Percentiles rank a stretch among this genome's conserved stretches.
phyloP scores from a whole-genome alignment of 148 eudicot genomes.

The Camellia sinensis region DNA sequence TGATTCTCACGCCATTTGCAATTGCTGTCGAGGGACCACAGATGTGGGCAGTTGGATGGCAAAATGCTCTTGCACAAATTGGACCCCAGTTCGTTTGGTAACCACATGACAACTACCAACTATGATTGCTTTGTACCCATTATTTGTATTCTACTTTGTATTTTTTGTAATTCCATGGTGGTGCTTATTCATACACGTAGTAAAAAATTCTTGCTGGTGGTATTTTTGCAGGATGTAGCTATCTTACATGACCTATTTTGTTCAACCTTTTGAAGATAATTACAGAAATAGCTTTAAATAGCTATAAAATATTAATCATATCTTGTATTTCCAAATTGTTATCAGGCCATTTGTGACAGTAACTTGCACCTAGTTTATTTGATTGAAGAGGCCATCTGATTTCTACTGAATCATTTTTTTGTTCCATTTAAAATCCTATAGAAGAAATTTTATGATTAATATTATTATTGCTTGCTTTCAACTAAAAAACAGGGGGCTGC shows the following conservation, averaged over 20 bases:
- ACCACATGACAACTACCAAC: conserved; percentile 32
- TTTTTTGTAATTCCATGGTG: conserved; percentile 3
- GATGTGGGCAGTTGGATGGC: conserved; percentile 47
- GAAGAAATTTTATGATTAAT: background rate
- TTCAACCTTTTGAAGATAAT: background rate
- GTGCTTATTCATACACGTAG: no score
- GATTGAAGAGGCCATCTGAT: background rate
- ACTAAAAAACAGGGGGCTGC: background rate
- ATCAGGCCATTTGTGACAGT: background rate
- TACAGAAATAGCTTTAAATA: background rate
- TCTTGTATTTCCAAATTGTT: background rate
- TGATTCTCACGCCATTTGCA: conserved; percentile 40
- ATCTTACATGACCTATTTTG: background rate
- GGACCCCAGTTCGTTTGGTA: conserved; percentile 42
- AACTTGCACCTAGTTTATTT: background rate
- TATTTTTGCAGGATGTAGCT: conserved; percentile 1
- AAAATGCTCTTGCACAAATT: conserved; percentile 30
- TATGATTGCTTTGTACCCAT: conserved; percentile 10
- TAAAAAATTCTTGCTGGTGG: background rate
- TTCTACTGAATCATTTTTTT: background rate
- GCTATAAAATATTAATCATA: background rate
- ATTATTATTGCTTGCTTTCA: background rate
- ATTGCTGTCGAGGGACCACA: conserved; percentile 49
- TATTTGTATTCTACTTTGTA: conserved; percentile 10
- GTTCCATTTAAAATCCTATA: no score